phyloP scores from a whole-genome alignment of 768 basidiomycete species.

The Fomitopsis serialis region DNA sequence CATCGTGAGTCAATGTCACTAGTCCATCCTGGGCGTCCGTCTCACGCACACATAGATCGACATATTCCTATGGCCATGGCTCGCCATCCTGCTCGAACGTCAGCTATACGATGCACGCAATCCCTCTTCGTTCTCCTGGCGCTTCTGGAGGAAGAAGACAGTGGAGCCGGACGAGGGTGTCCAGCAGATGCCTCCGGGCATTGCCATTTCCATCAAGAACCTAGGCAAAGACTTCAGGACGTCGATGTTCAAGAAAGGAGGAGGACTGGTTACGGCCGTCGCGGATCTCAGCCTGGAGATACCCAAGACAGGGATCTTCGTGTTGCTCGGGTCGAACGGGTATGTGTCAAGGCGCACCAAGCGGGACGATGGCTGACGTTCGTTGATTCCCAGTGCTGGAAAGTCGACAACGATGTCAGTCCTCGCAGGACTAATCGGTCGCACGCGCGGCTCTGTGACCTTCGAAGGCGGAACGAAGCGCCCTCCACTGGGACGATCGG shows the following conservation, averaged over 20 bases:
- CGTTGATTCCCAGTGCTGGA: slow-evolving; percentile 47
- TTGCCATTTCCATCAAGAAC: slow-evolving; percentile 58
- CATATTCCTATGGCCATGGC: slow-evolving; percentile 68
- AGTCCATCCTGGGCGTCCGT: neutral
- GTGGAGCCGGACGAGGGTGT: slow-evolving; percentile 15
- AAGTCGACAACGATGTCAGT: slow-evolving; percentile 72
- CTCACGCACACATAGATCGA: slow-evolving; percentile 42
- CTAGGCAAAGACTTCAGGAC: slow-evolving; percentile 54
- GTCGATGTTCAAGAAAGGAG: slow-evolving; percentile 41
- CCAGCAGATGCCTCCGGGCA: slow-evolving; percentile 26
- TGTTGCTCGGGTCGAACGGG: slow-evolving; percentile 73
- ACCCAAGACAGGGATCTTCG: slow-evolving; percentile 71
- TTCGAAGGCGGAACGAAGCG: slow-evolving; percentile 47
- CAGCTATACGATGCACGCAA: slow-evolving; percentile 55
- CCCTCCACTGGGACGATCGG: slow-evolving; percentile 66
- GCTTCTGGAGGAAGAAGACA: slow-evolving; percentile 16
- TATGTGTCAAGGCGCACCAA: slow-evolving; percentile 10
- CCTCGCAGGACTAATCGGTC: slow-evolving; percentile 55
- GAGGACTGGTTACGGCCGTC: slow-evolving; percentile 54
- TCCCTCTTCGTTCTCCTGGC: slow-evolving; percentile 19
- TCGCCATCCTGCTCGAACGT: slow-evolving; percentile 56
- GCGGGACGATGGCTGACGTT: neutral
- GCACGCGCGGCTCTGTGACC: slow-evolving; percentile 51
- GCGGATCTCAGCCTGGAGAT: slow-evolving; percentile 62
- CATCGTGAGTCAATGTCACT: slow-evolving; percentile 40